Percentiles rank a stretch among this genome's conserved stretches.
Evolutionary conservation across 352 stramenopile genomes (phyloP).

Genomic region (Phytophthora meadii): DNA sequence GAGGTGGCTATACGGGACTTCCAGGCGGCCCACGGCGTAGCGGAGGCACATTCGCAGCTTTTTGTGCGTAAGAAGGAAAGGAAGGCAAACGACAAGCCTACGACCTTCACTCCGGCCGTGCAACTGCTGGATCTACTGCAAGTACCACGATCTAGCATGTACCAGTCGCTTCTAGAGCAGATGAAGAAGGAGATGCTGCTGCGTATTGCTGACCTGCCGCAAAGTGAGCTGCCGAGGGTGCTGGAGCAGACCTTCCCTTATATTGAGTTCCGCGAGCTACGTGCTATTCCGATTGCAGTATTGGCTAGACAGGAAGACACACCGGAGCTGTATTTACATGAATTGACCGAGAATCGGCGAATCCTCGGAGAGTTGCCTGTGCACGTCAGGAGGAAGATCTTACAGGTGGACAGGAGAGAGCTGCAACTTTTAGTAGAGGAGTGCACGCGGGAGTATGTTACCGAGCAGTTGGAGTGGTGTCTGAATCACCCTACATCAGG

Average conservation of each 20-base stretch:
- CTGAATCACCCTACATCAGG: conserved; percentile 47
- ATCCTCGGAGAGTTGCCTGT: conserved; percentile 82
- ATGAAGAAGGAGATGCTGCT: conserved; percentile 79
- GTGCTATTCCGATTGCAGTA: conserved; percentile 84
- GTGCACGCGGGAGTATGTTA: conserved; percentile 78
- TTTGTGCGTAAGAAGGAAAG: conserved; percentile 39
- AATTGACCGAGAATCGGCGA: conserved; percentile 83
- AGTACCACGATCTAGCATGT: conserved; percentile 66
- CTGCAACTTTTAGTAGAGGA: conserved; percentile 79
- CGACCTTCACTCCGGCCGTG: conserved; percentile 58
- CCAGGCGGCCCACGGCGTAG: conserved; percentile 69
- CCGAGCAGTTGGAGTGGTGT: conserved; percentile 75
- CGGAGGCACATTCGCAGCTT: conserved; percentile 51
- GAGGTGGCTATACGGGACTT: conserved; percentile 86
- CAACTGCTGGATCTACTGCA: conserved; percentile 85
- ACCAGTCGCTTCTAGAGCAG: conserved; percentile 71
- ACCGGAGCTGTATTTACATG: conserved; percentile 74
- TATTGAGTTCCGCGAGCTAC: conserved; percentile 89
- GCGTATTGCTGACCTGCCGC: conserved; percentile 72
- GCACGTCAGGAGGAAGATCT: conserved; percentile 85
- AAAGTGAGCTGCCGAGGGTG: conserved; percentile 72
- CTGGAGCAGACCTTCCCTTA: conserved; percentile 88
- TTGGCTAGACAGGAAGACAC: conserved; percentile 83
- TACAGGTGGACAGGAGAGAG: conserved; percentile 74
- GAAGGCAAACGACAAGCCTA: conserved; percentile 28